Evolutionary conservation across 257 asterid species (phyloP).

Genomic region (Lantana camara): DNA sequence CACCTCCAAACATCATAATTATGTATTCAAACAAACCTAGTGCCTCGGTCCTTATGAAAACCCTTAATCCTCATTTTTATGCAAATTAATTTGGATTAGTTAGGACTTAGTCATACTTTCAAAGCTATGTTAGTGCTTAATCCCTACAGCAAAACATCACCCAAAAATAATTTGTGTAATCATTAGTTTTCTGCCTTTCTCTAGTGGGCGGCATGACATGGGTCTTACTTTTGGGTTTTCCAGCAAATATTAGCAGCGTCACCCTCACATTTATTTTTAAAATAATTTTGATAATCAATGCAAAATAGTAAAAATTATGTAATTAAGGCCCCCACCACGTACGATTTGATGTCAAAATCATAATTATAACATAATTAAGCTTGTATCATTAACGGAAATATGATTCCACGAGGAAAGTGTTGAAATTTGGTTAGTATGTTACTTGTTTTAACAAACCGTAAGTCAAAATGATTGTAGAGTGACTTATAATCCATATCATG

Average conservation of each 20-base stretch:
- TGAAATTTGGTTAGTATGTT: background rate
- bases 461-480: constrained; percentile 9
- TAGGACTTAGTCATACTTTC: background rate
- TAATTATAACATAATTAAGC: background rate
- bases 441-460: background rate
- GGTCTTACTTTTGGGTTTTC: background rate
- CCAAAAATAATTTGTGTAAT: too few relatives aligned
- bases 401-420: background rate
- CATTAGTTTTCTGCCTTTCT: background rate
- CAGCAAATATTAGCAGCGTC: background rate
- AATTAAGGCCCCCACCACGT: background rate
- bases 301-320: background rate
- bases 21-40: background rate
- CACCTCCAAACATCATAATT: background rate
- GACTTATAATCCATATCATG: constrained; percentile 20
- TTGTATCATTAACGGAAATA: too few relatives aligned
- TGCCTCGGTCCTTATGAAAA: background rate
- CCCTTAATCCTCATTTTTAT: background rate
- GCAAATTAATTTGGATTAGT: background rate
- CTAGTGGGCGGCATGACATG: constrained; percentile 10
- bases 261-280: constrained; percentile 11
- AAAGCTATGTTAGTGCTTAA: too few relatives aligned
- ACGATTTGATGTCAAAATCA: background rate
- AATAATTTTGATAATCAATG: background rate
- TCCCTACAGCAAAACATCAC: too few relatives aligned